Base-by-base conservation (phyloP, 108 stramenopile species). In the Skeletonema potamos region DNA sequence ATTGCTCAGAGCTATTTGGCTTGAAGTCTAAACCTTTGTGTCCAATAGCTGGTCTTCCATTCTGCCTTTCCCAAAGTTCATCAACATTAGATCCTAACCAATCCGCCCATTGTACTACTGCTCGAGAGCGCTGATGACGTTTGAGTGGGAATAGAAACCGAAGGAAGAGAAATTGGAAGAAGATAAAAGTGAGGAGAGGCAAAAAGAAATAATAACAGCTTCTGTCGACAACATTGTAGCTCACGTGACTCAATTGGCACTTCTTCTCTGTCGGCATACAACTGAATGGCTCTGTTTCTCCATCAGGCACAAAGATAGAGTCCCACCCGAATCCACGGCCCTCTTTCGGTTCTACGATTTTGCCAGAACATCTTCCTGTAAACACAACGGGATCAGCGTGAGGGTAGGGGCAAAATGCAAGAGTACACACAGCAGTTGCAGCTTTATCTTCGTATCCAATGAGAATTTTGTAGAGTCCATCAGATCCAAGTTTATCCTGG, bases 271-370 rank as follows among this genome's bases (percentile, higher is more conserved):
- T 90, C 20, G 82, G 74, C 96, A 99, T 95, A 67, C 92, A 91
- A 18, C 91, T 91, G 72, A 98, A 99, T 0, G 97, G 93, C 64
- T 83, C 62, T 27, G 73, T 76, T 51, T 78, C 67, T 13, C 88
- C 96, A 32, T 96, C 86, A 7, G 99, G 99, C 55, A 98, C 90
- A 87, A 99, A 99, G 12, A 98, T 94, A 5, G 85, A 73, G 68
- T 99, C 99, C 99, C 99, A 99, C 26, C 99, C 99, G 79, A 99
- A 99, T 46, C 96, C 96, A 72, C 94, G 17, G 37, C 88, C 88
- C 26, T 86, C 92, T 15, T 91, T 66, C 0, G 99, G 96, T 56
- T 72, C 87, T 11, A 98, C 96, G 64, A 99, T 97, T 24, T 55
- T 91, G 4, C 99, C 96, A 0, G 79, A 57, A n/a, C 82, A 84